Evolutionary conservation across 1,139 yeast species (phyloP).

Genomic region (Pichia inconspicua): DNA sequence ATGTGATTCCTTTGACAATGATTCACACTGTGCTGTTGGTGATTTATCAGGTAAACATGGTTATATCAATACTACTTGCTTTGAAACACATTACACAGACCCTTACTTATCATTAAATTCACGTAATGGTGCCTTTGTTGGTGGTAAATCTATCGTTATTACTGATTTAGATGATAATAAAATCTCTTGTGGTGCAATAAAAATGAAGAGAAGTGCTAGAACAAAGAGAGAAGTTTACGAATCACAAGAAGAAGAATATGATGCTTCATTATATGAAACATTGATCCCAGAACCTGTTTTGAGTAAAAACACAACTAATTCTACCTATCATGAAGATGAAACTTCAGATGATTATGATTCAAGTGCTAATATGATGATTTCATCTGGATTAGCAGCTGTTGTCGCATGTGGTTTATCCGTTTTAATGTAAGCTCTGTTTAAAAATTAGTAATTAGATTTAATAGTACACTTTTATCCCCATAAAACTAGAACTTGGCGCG

Average conservation of each 20-base stretch:
- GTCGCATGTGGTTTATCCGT: conserved; percentile 18
- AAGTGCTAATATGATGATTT: conserved; percentile 7
- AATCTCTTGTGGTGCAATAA: conserved; percentile 43
- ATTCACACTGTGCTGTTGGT: conserved; percentile 50
- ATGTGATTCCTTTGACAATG: conserved; percentile 34
- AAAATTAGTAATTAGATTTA: neutral
- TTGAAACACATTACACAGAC: conserved; percentile 44
- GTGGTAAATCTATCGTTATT: conserved; percentile 45
- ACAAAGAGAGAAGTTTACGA: conserved; percentile 1
- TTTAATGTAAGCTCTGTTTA: conserved; percentile 11
- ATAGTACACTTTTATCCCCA: neutral
- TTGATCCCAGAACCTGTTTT: neutral
- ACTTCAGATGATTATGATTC: conserved; percentile 5
- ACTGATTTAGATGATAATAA: conserved; percentile 43
- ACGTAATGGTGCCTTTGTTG: conserved; percentile 39
- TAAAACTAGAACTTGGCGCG: too few relatives aligned
- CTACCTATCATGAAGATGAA: conserved; percentile 2
- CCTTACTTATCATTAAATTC: conserved; percentile 46
- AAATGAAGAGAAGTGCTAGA: conserved; percentile 15
- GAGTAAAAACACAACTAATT: conserved; percentile 1
- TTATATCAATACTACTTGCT: conserved; percentile 49
- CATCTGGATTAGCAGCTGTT: conserved; percentile 9
- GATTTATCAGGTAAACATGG: conserved; percentile 61
- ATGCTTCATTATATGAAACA: neutral
- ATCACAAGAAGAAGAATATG: neutral